phyloP scores from a whole-genome alignment of 2,329 filamentous ascomycete genomes.

The Colletotrichum lupini region DNA sequence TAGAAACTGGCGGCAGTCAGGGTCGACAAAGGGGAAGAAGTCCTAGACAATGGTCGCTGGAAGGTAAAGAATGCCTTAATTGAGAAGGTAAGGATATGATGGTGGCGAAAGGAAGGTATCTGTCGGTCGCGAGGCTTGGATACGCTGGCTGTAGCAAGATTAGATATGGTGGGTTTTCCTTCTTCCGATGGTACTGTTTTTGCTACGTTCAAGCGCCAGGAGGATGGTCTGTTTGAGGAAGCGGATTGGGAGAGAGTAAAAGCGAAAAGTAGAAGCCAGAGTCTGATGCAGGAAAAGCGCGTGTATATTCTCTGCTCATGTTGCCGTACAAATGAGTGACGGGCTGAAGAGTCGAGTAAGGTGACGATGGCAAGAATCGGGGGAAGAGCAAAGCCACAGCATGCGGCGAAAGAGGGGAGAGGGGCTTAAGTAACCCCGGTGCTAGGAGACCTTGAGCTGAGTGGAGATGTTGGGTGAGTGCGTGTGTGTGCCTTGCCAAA shows the following conservation, averaged over 20 bases:
- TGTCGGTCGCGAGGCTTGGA: constrained; percentile 5
- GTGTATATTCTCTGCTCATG: constrained; percentile 35
- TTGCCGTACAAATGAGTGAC: constrained; percentile 30
- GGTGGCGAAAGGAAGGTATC: not conserved
- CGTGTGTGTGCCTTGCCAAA: not conserved
- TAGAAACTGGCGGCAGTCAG: not conserved
- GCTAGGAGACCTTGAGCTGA: not conserved
- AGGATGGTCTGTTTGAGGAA: constrained; percentile 23
- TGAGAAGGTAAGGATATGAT: not conserved
- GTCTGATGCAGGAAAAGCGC: constrained; percentile 26
- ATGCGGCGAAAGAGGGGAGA: constrained; percentile 25
- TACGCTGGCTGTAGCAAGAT: not conserved
- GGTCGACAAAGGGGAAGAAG: not conserved
- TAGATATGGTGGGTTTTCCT: not conserved
- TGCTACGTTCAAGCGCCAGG: constrained; percentile 19
- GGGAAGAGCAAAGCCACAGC: not conserved
- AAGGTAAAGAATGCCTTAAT: not conserved
- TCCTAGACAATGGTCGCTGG: not conserved
- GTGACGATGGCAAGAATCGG: constrained; percentile 18
- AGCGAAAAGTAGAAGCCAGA: constrained; percentile 24
- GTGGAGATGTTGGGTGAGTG: not conserved
- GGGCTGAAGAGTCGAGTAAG: constrained; percentile 18
- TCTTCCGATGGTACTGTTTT: not conserved
- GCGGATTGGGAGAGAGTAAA: constrained; percentile 25
- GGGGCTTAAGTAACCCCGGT: constrained; percentile 34